phyloP scores from a whole-genome alignment of 2,329 filamentous ascomycete species.

The Scedosporium dehoogii region DNA sequence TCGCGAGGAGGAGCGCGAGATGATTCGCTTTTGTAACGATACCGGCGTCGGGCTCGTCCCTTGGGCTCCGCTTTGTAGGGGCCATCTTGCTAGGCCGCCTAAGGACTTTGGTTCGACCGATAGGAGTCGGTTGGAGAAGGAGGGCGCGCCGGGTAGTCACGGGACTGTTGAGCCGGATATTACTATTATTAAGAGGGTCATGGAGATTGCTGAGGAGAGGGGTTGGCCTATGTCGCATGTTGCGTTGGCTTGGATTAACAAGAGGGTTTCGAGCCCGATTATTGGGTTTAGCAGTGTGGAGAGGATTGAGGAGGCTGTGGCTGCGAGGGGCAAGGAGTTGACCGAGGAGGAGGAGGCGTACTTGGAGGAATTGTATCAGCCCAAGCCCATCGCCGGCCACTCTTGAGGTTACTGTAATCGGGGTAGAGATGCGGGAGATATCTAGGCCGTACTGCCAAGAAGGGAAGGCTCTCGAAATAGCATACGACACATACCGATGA shows the following conservation, averaged over 20 bases:
- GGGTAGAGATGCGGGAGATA: not conserved
- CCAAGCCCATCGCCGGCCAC: slow-evolving; percentile 30
- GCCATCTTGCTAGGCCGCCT: slow-evolving; percentile 19
- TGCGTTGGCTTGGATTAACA: slow-evolving; percentile 52
- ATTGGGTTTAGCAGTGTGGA: slow-evolving; percentile 47
- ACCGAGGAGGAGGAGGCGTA: slow-evolving; percentile 48
- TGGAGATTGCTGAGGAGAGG: slow-evolving; percentile 46
- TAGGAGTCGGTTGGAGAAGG: slow-evolving; percentile 22
- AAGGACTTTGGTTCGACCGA: slow-evolving; percentile 12
- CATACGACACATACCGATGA: too few species aligned
- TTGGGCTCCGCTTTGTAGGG: slow-evolving; percentile 15
- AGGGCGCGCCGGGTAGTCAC: slow-evolving; percentile 16
- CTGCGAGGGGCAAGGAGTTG: slow-evolving; percentile 32
- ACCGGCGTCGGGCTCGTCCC: slow-evolving; percentile 32
- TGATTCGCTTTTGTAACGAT: slow-evolving; percentile 30
- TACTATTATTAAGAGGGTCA: slow-evolving; percentile 20
- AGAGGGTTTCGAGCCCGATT: slow-evolving; percentile 45
- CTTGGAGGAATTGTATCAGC: slow-evolving; percentile 52
- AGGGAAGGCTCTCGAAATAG: not conserved
- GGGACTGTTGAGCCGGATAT: slow-evolving; percentile 23
- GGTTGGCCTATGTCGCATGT: slow-evolving; percentile 53
- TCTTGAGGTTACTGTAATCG: not conserved
- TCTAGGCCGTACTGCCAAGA: not conserved
- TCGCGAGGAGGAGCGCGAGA: slow-evolving; percentile 45
- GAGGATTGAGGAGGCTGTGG: slow-evolving; percentile 50